phyloP scores from a whole-genome alignment of 139 green algal genomes.

The Gonium pectorale region DNA sequence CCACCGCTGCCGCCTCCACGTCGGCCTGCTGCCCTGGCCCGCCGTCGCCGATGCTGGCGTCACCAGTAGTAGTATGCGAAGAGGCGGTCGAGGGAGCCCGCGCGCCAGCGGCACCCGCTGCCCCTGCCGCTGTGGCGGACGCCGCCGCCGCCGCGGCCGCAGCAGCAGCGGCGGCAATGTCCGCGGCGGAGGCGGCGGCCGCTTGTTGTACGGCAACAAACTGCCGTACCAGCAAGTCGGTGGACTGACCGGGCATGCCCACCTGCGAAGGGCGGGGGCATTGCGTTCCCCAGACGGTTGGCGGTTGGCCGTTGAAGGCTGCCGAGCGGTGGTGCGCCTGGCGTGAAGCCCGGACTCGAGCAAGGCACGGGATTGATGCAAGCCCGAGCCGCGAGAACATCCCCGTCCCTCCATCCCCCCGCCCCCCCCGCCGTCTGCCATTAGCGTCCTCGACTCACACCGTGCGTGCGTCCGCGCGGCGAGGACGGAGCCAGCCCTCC shows the following conservation, averaged over 20 bases:
- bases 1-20: background rate
- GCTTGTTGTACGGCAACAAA: constrained; percentile 2
- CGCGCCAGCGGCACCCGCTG: background rate
- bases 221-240: background rate
- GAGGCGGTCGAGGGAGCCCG: background rate
- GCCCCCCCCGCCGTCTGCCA: no score
- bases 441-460: background rate
- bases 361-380: no score
- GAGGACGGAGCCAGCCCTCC: background rate
- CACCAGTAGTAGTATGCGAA: constrained; percentile 20
- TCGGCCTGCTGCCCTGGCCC: no score
- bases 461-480: background rate
- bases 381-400: no score
- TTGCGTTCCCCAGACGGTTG: no score
- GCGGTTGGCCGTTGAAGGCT: background rate
- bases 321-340: background rate
- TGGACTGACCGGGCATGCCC: background rate
- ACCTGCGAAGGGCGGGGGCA: background rate
- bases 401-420: no score
- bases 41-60: no score
- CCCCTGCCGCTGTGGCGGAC: background rate
- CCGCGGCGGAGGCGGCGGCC: background rate
- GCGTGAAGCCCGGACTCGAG: no score
- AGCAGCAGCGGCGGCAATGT: background rate
- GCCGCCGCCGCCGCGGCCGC: no score